Evolutionary conservation across 139 green algal species (phyloP).

Genomic region (Desmodesmus armatus): DNA sequence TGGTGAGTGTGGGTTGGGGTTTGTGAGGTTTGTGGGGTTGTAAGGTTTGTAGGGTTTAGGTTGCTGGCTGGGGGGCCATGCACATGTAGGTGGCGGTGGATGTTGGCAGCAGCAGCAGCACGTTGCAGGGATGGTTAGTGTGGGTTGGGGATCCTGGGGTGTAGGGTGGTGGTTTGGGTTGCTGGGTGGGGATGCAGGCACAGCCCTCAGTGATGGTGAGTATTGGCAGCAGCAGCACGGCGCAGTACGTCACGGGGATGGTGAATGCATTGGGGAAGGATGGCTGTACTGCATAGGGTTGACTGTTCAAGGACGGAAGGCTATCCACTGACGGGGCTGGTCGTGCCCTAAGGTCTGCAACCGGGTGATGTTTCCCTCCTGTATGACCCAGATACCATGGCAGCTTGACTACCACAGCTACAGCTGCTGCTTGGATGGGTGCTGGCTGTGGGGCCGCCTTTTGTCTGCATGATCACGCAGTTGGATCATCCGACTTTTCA

Average conservation of each 20-base stretch:
- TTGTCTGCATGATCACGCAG: no score
- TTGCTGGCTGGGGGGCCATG: no score
- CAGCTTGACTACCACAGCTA: neutral
- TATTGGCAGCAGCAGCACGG: neutral
- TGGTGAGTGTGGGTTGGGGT: slow-evolving; percentile 43
- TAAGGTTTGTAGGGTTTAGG: neutral
- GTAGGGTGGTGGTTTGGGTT: neutral
- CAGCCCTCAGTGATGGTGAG: no score
- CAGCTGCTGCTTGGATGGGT: neutral
- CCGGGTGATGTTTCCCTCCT: no score
- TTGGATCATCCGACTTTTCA: no score
- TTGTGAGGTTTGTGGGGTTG: neutral
- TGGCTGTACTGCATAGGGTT: neutral
- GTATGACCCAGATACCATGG: no score
- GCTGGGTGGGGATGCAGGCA: no score
- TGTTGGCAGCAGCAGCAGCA: slow-evolving; percentile 40
- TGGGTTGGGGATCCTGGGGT: neutral
- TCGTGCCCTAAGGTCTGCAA: no score
- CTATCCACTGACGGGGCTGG: no score
- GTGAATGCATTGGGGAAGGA: no score
- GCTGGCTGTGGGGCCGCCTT: no score
- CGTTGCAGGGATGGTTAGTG: slow-evolving; percentile 56
- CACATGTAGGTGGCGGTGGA: neutral
- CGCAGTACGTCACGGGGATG: neutral
- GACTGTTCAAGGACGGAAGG: no score